Evolutionary conservation across 2,329 filamentous ascomycete species (phyloP), one percentile per base, ranked within the genome.

Genomic region (Cercospora berteroae): DNA sequence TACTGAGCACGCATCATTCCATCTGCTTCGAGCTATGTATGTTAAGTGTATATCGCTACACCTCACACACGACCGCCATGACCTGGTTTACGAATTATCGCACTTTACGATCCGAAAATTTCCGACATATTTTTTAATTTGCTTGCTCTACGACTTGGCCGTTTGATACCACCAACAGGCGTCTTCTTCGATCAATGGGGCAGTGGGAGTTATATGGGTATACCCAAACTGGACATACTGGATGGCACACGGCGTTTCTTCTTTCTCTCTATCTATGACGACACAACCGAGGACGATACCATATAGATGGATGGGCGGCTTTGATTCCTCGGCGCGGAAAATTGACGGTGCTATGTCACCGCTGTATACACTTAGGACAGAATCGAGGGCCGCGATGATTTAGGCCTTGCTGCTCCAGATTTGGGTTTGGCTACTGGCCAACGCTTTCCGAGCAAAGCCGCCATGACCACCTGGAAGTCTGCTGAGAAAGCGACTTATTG

Each of bases 161-260:
- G 50, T 20, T 57, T 18, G 36, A 58, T 48, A 44, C 31, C 33
- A 42, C 29, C n/a, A 58, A 33, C 56, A 36, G 52, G 52, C 57
- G 57, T 25, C 57, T 60, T 20, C 25, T 31, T 60, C 31, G 57
- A 60, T 42, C 25, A 42, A 60, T n/a, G 23, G 56, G 56, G 29
- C 27, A 58, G 33, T 20, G 20, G 59, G 59, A 48, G 59, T 61
- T 61, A 27, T 39, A 48, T 31, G 59, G 59, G 36, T 61, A 61
- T 61, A 61, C 59, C 59, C 58, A 4, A 27, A 31, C 33, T 39
- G 18, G 57, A 60, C 23, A 29, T 48, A 29, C 20, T 58, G 55
- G 55, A 20, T 33, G 29, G 16, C 55, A 58, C n/a, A 31, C 27
- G 27, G 55, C 55, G 27, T 36, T 58, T 36, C 23, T 13, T n/a